These are phyloP conservation scores for Myrmaecium sp. DNA, from an alignment of 2,329 filamentous ascomycete species.

Conservation along the genomic window DNA sequence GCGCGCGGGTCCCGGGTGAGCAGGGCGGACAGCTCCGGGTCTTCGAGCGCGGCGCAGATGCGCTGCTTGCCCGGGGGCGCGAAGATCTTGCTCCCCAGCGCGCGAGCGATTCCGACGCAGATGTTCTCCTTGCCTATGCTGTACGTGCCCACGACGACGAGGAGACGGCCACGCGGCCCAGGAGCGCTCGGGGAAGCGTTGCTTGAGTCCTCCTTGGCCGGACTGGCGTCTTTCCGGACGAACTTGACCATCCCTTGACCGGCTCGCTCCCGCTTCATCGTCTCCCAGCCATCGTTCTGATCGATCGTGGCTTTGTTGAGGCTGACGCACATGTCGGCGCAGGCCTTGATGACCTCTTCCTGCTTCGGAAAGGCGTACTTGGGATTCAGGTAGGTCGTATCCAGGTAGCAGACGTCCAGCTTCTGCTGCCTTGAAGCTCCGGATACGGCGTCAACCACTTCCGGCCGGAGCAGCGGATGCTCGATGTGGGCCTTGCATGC, in stretches of 20 bases:
- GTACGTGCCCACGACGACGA: conserved; percentile 92
- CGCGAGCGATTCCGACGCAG: conserved; percentile 78
- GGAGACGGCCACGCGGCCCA: conserved; percentile 45
- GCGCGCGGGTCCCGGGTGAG: conserved; percentile 67
- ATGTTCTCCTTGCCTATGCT: conserved; percentile 96
- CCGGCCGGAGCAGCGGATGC: conserved; percentile 66
- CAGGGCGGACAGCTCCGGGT: conserved; percentile 59
- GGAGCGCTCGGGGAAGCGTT: conserved; percentile 7
- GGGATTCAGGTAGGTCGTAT: conserved; percentile 92
- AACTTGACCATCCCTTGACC: conserved; percentile 47
- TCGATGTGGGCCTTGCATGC: conserved; percentile 71
- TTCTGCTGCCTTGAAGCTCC: conserved; percentile 64
- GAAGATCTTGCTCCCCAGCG: conserved; percentile 76
- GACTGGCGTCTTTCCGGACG: conserved; percentile 28
- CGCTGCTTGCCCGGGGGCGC: conserved; percentile 68
- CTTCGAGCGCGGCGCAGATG: conserved; percentile 71
- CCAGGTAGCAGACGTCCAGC: conserved; percentile 90
- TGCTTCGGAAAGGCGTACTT: conserved; percentile 90
- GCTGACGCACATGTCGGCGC: conserved; percentile 71
- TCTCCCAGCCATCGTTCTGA: conserved; percentile 38
- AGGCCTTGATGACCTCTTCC: conserved; percentile 70
- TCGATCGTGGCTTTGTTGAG: conserved; percentile 50
- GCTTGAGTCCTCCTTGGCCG: conserved; percentile 14
- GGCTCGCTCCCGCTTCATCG: conserved; percentile 36
- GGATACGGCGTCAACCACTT: conserved; percentile 50